Evolutionary conservation across 176 grass and related monocot genomes (phyloP).

Genomic region (Calamus simplicifolius): DNA sequence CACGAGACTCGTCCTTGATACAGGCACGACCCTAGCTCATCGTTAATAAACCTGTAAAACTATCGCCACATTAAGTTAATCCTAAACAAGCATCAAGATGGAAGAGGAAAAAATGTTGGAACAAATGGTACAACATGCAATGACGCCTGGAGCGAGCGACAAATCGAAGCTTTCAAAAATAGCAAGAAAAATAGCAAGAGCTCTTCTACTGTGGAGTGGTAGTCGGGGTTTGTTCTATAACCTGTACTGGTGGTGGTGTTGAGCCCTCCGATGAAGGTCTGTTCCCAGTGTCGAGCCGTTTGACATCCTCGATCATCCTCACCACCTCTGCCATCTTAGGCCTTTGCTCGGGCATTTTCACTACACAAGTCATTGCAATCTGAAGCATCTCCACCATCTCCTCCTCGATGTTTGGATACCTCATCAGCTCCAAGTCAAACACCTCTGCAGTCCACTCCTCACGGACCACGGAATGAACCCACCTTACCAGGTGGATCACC

Average conservation of each 20-base stretch:
- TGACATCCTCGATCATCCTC: constrained; percentile 69
- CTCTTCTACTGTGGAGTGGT: background rate
- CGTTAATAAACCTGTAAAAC: too few species aligned
- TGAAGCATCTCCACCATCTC: constrained; percentile 99
- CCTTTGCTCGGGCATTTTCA: constrained; percentile 63
- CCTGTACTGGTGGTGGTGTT: constrained; percentile 1
- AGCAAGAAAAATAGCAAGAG: background rate
- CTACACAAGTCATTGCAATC: constrained; percentile 80
- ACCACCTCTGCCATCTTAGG: constrained; percentile 78
- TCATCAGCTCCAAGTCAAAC: constrained; percentile 79
- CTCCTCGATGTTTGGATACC: constrained; percentile 95
- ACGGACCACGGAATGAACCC: constrained; percentile 91
- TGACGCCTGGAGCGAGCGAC: too few species aligned
- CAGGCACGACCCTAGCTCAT: too few species aligned
- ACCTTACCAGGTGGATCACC: constrained; percentile 83
- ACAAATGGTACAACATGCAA: background rate
- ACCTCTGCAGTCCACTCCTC: constrained; percentile 98
- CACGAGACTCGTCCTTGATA: too few species aligned
- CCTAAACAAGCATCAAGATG: too few species aligned
- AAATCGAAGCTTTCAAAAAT: too few species aligned
- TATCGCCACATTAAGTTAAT: too few species aligned
- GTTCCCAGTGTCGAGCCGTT: constrained; percentile 31
- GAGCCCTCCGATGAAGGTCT: constrained; percentile 30
- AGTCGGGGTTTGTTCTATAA: background rate
- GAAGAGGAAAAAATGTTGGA: background rate